These are phyloP conservation scores for Saturnispora quitensis DNA, from an alignment of 805 yeast species.

Conservation along the genomic window DNA sequence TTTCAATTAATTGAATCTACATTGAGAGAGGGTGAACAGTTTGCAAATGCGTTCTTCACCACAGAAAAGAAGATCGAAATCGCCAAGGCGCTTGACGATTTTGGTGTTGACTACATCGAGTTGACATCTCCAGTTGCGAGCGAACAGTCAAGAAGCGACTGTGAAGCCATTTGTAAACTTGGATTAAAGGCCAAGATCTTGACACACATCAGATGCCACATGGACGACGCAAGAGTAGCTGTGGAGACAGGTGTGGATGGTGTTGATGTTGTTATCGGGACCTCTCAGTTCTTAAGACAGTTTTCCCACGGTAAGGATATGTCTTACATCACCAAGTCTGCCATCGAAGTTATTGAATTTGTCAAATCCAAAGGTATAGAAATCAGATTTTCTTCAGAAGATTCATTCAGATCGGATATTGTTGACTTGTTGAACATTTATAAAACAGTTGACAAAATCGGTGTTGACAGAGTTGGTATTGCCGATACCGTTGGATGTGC, in stretches of 20 bases:
- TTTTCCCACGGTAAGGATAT: constrained; percentile 97
- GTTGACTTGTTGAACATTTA: constrained; percentile 92
- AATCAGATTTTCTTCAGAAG: constrained; percentile 94
- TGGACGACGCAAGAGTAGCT: constrained; percentile 97
- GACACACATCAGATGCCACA: constrained; percentile 96
- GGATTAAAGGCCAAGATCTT: constrained; percentile 93
- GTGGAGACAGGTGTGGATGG: constrained; percentile 99
- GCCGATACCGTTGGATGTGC: constrained; percentile 99
- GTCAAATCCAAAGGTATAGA: constrained; percentile 96
- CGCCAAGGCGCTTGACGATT: constrained; percentile 94
- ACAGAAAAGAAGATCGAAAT: constrained; percentile 94
- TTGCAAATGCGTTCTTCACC: constrained; percentile 91
- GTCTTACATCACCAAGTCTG: constrained; percentile 93
- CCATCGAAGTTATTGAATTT: constrained; percentile 93
- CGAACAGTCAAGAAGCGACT: constrained; percentile 85
- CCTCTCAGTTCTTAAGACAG: constrained; percentile 89
- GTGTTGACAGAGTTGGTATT: constrained; percentile 97
- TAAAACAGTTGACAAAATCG: constrained; percentile 93
- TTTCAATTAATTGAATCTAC: constrained; percentile 94
- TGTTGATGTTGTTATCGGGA: constrained; percentile 96
- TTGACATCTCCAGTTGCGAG: constrained; percentile 96
- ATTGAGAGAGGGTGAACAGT: constrained; percentile 96
- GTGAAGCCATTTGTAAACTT: constrained; percentile 97
- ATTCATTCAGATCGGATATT: constrained; percentile 92
- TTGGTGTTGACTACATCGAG: constrained; percentile 97